These are phyloP conservation scores for Globisporangium orthogonon DNA, from an alignment of 352 stramenopile genomes.

Conservation along the genomic window DNA sequence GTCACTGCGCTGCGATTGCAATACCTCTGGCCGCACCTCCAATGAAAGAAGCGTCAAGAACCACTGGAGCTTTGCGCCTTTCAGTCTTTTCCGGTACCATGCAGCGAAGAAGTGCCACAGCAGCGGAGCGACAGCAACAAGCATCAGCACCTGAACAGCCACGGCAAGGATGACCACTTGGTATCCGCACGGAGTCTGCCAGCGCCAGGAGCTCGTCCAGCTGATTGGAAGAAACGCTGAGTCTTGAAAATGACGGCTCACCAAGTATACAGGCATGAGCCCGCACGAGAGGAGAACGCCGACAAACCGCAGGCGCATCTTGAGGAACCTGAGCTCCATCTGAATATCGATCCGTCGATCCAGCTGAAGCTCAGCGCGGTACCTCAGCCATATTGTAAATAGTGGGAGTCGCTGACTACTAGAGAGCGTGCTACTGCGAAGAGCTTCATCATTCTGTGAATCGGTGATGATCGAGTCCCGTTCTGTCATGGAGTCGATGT, in stretches of 20 bases:
- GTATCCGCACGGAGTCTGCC: background rate
- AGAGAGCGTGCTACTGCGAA: background rate
- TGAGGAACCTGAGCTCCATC: conserved; percentile 5
- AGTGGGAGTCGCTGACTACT: conserved; percentile 5
- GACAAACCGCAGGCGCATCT: conserved; percentile 11
- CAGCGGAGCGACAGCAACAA: conserved; percentile 14
- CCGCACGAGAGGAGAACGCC: conserved; percentile 4
- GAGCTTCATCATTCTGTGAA: background rate
- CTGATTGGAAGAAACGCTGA: background rate
- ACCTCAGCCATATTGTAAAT: conserved; percentile 25
- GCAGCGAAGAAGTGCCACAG: conserved; percentile 23
- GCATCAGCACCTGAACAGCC: conserved; percentile 1
- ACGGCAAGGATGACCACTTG: conserved; percentile 3
- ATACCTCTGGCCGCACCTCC: conserved; percentile 16
- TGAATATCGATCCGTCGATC: conserved; percentile 20
- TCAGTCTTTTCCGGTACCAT: conserved; percentile 11
- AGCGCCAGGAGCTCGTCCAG: background rate
- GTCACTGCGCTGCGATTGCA: background rate
- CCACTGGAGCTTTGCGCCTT: conserved; percentile 31
- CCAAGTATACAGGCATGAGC: conserved; percentile 2
- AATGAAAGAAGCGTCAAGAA: conserved; percentile 27
- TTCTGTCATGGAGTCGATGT: conserved; percentile 1
- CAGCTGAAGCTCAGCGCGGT: conserved; percentile 22
- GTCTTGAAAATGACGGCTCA: conserved; percentile 1
- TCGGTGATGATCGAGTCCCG: background rate